Evolutionary conservation across 768 basidiomycete species (phyloP).

Genomic region (Amyloporia xantha): DNA sequence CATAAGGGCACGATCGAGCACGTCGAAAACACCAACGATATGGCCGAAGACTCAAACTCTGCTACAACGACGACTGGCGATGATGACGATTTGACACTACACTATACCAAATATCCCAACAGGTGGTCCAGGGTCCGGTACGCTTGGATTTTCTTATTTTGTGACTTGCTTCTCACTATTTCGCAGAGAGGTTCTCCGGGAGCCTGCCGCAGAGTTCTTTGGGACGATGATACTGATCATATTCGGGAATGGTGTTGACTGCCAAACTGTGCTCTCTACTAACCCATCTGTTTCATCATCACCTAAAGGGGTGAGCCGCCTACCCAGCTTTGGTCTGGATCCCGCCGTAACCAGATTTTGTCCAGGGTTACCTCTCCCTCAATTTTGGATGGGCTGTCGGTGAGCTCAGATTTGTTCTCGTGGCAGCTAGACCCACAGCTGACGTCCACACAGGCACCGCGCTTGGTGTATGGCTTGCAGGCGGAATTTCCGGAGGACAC

Average conservation of each 20-base stretch:
- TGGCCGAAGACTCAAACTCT: background rate
- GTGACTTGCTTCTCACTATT: background rate
- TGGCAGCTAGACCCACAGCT: background rate
- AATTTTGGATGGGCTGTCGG: slow-evolving; percentile 52
- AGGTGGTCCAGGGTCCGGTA: slow-evolving; percentile 53
- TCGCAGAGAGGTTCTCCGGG: slow-evolving; percentile 40
- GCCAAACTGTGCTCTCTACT: slow-evolving; percentile 47
- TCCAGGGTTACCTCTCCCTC: slow-evolving; percentile 41
- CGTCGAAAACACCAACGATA: slow-evolving; percentile 1
- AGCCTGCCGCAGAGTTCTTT: slow-evolving; percentile 59
- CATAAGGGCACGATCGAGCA: background rate
- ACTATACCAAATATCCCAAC: slow-evolving; percentile 39
- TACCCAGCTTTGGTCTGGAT: no score
- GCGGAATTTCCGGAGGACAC: slow-evolving; percentile 67
- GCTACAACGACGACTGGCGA: background rate
- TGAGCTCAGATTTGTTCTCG: slow-evolving; percentile 10
- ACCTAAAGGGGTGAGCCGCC: slow-evolving; percentile 48
- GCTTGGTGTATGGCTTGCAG: slow-evolving; percentile 62
- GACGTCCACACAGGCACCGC: slow-evolving; percentile 36
- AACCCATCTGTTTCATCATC: slow-evolving; percentile 37
- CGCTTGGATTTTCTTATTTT: slow-evolving; percentile 3
- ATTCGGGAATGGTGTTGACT: slow-evolving; percentile 52
- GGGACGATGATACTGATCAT: slow-evolving; percentile 53
- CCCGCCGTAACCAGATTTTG: no score
- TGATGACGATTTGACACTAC: slow-evolving; percentile 1